A percentile compares a stretch with the other conserved stretches of the same genome.
Conservation (phyloP, 805 yeast genomes). For the Dipodascus geniculatus region DNA sequence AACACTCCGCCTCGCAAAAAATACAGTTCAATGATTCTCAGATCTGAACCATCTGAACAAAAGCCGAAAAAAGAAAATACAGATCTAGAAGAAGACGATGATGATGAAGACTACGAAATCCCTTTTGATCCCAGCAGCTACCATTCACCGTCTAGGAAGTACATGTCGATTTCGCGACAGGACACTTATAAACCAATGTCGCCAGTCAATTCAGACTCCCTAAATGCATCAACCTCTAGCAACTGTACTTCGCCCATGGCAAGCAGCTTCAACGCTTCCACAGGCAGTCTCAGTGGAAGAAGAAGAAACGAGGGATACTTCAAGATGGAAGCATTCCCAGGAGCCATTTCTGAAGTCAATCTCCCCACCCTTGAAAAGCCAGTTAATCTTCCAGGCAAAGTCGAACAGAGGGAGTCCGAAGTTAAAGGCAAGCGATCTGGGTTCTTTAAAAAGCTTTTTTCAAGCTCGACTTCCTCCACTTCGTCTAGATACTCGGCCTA, state of each 20-base stretch:
- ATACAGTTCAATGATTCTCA: neutral
- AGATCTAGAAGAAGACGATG: neutral
- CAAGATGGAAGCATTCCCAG: neutral
- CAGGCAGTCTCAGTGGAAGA: conserved; percentile 75
- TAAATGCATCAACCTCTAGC: conserved; percentile 10
- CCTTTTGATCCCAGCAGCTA: conserved; percentile 1
- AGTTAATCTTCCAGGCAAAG: neutral
- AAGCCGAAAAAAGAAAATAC: neutral
- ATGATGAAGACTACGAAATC: neutral
- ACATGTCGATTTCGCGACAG: conserved; percentile 6
- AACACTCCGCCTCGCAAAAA: neutral
- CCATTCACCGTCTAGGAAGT: neutral
- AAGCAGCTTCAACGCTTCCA: conserved; percentile 75
- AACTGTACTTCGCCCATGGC: conserved; percentile 25
- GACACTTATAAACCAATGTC: conserved; percentile 13
- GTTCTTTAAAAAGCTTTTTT: neutral
- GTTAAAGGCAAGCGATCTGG: neutral
- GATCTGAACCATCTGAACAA: neutral
- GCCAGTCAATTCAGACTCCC: conserved; percentile 10
- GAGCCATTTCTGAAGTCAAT: neutral
- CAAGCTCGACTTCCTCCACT: neutral
- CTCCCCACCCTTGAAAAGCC: neutral
- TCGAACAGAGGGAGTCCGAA: neutral
- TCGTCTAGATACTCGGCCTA: neutral
- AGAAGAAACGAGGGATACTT: conserved; percentile 26